phyloP scores from a whole-genome alignment of 139 green algal species.

The Choricystis sp. region DNA sequence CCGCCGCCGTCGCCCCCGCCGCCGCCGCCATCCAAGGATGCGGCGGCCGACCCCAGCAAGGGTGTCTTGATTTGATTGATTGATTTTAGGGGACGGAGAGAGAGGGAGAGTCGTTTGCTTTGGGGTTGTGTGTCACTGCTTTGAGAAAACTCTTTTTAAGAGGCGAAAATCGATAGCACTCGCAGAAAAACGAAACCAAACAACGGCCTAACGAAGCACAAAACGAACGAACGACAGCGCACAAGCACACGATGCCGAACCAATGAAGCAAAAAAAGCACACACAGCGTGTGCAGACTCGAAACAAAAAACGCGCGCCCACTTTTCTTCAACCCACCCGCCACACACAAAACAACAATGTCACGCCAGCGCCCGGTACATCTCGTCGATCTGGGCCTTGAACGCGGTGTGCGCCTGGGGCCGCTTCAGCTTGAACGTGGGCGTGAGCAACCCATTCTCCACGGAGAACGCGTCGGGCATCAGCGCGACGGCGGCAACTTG shows the following conservation, averaged over 20 bases:
- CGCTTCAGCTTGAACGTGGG: conserved; percentile 87
- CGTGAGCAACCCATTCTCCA: conserved; percentile 76
- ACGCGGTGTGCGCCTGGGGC: conserved; percentile 40
- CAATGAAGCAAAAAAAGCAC: neutral
- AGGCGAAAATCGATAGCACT: neutral
- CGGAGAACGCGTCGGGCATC: conserved; percentile 58
- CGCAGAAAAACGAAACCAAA: neutral
- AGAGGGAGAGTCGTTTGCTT: too few species aligned
- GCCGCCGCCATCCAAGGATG: too few species aligned
- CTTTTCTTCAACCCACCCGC: neutral
- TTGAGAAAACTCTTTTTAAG: neutral
- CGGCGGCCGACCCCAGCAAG: too few species aligned
- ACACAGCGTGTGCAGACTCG: too few species aligned
- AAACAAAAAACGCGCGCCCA: neutral
- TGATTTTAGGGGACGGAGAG: too few species aligned
- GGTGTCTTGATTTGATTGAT: too few species aligned
- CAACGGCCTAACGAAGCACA: too few species aligned
- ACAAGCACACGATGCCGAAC: too few species aligned
- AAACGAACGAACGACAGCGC: neutral
- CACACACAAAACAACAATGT: neutral
- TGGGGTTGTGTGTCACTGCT: too few species aligned
- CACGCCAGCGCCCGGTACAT: conserved; percentile 35
- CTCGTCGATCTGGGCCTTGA: conserved; percentile 23
- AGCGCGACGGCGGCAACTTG: conserved; percentile 59
- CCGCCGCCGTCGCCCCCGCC: too few species aligned